Evolutionary conservation across 306 rosid genomes (phyloP).

Genomic region (Rosa chinensis): DNA sequence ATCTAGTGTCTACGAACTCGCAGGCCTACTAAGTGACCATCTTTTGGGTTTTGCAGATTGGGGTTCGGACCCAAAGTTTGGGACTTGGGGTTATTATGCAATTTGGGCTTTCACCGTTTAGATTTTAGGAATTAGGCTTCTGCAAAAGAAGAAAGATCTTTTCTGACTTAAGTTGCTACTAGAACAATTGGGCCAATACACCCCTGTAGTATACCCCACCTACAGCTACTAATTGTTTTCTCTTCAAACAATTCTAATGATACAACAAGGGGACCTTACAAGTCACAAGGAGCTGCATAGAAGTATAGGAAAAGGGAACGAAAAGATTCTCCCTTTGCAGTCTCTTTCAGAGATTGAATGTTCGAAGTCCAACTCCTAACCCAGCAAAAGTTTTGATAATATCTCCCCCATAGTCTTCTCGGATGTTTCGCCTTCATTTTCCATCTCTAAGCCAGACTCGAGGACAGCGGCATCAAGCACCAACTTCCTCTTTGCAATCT

Average conservation of each 20-base stretch:
- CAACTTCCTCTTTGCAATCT: slow-evolving; percentile 92
- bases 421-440: slow-evolving; percentile 65
- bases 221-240: slow-evolving; percentile 4
- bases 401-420: slow-evolving; percentile 99
- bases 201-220: slow-evolving; percentile 12
- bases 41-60: not conserved
- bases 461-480: slow-evolving; percentile 95
- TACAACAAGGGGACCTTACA: slow-evolving; percentile 3
- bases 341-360: not conserved
- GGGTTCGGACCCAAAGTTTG: not conserved
- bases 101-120: not conserved
- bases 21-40: not conserved
- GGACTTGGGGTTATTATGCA: too few species aligned
- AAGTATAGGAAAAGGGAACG: not conserved
- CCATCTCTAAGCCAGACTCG: slow-evolving; percentile 72
- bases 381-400: slow-evolving; percentile 74
- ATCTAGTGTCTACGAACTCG: too few species aligned
- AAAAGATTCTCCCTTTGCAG: not conserved
- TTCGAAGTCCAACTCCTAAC: slow-evolving; percentile 40
- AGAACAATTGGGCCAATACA: slow-evolving; percentile 17
- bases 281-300: not conserved
- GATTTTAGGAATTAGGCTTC: not conserved
- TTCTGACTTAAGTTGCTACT: not conserved
- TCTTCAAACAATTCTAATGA: slow-evolving; percentile 2
- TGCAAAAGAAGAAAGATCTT: too few species aligned